Percentiles rank a stretch among this genome's conserved stretches.
phyloP scores from a whole-genome alignment of 305 asterid genomes.

The Fraxinus baroniana region DNA sequence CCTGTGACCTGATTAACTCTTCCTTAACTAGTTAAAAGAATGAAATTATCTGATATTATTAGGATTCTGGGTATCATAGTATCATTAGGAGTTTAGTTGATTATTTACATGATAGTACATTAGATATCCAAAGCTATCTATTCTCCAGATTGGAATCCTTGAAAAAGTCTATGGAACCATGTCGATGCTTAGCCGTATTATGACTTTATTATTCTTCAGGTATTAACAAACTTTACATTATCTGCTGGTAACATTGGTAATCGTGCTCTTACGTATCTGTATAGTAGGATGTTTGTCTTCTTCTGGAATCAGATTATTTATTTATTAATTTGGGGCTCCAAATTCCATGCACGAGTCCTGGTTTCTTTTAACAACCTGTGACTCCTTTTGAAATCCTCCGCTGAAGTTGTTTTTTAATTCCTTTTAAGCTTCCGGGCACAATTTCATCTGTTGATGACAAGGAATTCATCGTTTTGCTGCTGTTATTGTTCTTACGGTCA shows the following conservation, averaged over 20 bases:
- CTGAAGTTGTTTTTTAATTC: neutral
- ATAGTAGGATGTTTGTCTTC: conserved; percentile 1
- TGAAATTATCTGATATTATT: neutral
- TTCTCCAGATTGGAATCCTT: neutral
- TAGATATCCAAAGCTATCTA: neutral
- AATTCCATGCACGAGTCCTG: neutral
- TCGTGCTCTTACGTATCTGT: neutral
- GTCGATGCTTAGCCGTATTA: neutral
- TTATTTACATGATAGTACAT: neutral
- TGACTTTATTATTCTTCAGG: conserved; percentile 3
- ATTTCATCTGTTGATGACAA: neutral
- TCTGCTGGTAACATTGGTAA: neutral
- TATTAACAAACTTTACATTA: neutral
- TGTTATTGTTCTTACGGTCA: conserved; percentile 1
- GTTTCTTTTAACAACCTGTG: conserved; percentile 17
- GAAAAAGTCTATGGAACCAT: neutral
- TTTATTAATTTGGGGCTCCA: neutral
- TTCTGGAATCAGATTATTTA: neutral
- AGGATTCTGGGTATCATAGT: neutral
- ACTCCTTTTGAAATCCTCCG: neutral
- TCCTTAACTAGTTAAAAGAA: neutral
- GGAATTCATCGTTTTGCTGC: neutral
- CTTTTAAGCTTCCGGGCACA: neutral
- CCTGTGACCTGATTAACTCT: neutral
- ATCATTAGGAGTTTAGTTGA: neutral